Conservation (phyloP, 1,284 basidiomycete species). For the Cystobasidiaceae sp. region DNA sequence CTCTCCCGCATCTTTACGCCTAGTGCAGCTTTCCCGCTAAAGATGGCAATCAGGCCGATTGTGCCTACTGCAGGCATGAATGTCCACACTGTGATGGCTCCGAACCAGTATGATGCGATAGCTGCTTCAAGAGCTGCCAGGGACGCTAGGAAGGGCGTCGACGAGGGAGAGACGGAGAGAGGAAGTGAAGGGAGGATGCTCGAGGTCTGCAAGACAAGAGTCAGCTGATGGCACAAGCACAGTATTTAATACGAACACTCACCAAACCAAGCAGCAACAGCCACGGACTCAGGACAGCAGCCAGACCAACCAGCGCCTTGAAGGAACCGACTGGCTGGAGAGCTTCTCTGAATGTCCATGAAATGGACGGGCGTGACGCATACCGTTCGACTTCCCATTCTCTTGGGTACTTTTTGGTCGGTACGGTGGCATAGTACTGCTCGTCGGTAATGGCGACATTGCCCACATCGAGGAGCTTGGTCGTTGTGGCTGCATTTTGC, state of each 20-base stretch:
- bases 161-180: background rate
- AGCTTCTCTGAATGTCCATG: slow-evolving; percentile 18
- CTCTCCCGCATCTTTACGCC: slow-evolving; percentile 20
- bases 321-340: background rate
- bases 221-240: background rate
- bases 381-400: slow-evolving; percentile 31
- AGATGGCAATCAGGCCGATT: background rate
- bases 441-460: slow-evolving; percentile 16
- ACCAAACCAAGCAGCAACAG: slow-evolving; percentile 12
- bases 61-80: slow-evolving; percentile 23
- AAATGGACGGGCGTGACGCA: background rate
- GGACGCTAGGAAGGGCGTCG: slow-evolving; percentile 6
- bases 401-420: slow-evolving; percentile 16
- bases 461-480: background rate
- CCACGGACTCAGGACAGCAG: slow-evolving; percentile 19
- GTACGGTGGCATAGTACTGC: background rate
- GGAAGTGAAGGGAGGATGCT: slow-evolving; percentile 1
- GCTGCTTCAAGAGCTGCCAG: slow-evolving; percentile 13
- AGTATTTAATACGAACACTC: background rate
- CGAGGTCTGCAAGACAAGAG: background rate
- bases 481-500: background rate
- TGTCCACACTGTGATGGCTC: slow-evolving; percentile 17
- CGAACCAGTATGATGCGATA: slow-evolving; percentile 26
- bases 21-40: slow-evolving; percentile 14
- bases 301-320: slow-evolving; percentile 19